A percentile compares a stretch with the other conserved stretches of the same genome.
phyloP scores from a whole-genome alignment of 2,329 filamentous ascomycete genomes.

The Ascochyta clinopodiicola region DNA sequence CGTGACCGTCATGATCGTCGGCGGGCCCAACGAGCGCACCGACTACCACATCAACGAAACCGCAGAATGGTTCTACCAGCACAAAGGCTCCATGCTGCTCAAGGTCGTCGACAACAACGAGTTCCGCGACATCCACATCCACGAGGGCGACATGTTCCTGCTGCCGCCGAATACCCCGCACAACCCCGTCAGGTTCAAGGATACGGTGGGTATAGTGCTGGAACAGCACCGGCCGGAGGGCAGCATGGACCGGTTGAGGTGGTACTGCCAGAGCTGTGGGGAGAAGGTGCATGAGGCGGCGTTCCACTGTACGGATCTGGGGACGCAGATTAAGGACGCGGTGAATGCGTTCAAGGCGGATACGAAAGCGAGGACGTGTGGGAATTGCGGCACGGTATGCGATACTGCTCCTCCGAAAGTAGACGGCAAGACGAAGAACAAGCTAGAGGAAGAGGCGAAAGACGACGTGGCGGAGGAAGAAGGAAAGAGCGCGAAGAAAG shows the following conservation, averaged over 20 bases:
- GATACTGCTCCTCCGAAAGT: conserved; percentile 65
- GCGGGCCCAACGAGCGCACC: conserved; percentile 92
- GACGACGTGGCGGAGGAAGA: conserved; percentile 10
- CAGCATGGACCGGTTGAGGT: conserved; percentile 79
- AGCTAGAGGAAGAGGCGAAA: conserved; percentile 9
- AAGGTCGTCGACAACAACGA: conserved; percentile 77
- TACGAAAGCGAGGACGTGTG: conserved; percentile 74
- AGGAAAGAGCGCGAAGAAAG: conserved; percentile 4
- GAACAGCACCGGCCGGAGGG: conserved; percentile 79
- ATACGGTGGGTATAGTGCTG: conserved; percentile 92
- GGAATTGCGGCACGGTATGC: conserved; percentile 76
- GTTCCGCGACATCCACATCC: conserved; percentile 87
- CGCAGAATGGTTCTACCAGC: conserved; percentile 97
- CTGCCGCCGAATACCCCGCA: conserved; percentile 94
- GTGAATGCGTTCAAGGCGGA: conserved; percentile 81
- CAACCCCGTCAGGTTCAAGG: conserved; percentile 89
- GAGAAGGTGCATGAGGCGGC: conserved; percentile 81
- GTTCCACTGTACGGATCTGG: conserved; percentile 89
- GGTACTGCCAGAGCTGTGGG: conserved; percentile 82
- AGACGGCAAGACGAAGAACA: not conserved
- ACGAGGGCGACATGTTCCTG: conserved; percentile 92
- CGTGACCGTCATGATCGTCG: conserved; percentile 91
- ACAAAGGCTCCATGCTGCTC: conserved; percentile 90
- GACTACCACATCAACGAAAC: conserved; percentile 99
- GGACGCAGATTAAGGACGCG: conserved; percentile 91